Percentiles rank a stretch among this genome's conserved stretches.
These are phyloP conservation scores for Bromus sterilis DNA, from an alignment of 176 grass and related monocot genomes.

Conservation along the genomic window DNA sequence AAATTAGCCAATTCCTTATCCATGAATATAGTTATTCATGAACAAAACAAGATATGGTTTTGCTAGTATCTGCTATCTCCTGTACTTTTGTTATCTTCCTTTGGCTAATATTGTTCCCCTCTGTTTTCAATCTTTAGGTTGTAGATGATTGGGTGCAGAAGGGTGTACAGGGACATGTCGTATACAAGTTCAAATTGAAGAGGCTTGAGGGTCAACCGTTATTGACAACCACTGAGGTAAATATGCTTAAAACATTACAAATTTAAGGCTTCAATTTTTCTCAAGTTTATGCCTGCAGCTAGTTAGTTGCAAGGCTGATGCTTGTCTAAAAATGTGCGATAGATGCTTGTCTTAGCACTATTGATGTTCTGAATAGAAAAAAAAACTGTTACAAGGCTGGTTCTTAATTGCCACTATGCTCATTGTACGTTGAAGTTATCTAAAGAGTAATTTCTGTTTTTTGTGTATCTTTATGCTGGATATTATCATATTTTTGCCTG, in stretches of 20 bases:
- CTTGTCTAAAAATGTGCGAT: neutral
- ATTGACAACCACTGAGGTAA: constrained; percentile 73
- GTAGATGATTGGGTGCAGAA: constrained; percentile 61
- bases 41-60: neutral
- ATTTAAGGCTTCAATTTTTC: neutral
- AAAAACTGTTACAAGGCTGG: no score
- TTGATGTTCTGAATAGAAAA: neutral
- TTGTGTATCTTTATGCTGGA: neutral
- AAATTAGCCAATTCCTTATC: neutral
- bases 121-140: constrained; percentile 44
- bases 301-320: neutral
- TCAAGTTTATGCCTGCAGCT: neutral
- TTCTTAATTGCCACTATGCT: neutral
- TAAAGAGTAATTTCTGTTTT: neutral
- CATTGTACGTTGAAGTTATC: neutral
- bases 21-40: neutral
- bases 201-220: constrained; percentile 69
- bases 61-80: neutral
- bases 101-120: neutral
- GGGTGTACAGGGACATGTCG: constrained; percentile 52
- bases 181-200: constrained; percentile 80
- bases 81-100: neutral
- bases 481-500: neutral
- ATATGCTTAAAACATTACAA: neutral
- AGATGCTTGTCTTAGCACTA: neutral